Evolutionary conservation across 257 asterid genomes (phyloP), one percentile per base, ranked within the genome.

Genomic region (Oldenlandia corymbosa): DNA sequence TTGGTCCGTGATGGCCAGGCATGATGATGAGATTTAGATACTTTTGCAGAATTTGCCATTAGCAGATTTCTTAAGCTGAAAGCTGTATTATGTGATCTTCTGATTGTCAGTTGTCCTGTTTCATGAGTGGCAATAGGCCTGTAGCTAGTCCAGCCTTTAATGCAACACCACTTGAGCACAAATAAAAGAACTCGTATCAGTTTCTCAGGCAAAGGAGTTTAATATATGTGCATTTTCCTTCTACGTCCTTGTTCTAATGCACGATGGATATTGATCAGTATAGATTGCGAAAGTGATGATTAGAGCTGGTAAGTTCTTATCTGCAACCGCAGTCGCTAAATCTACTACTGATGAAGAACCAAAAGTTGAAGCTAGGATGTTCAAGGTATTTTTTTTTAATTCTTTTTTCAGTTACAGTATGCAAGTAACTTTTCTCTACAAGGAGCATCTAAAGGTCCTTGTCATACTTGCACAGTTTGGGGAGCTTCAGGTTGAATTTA

Each of bases 281-380:
- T 82, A 92, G 99, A 89, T 89, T 81, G 93, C 97, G 66, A 73
- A 82, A 82, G 92, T 62, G 67, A 89, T 92, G 99, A 89, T 75
- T 49, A 72, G 47, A 73, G 68, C 83, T 16, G 99, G 99, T 66
- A 82, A 69, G 65, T 55, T 89, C 57, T 73, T 92, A 64, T 80
- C 94, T 43, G 77, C 79, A 53, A 79, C 69, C 71, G 80, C 85
- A 53, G 80, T 60, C 72, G 14, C 87, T 51, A 74, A 67, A 58
- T 79, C 43, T 24, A 75, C 43, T 24, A 75, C 76, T 55, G 61
- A 72, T 55, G 82, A 68, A 67, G 85, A 81, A 76, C 80, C 81
- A 17, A 80, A 86, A 75, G 80, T 73, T 63, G 91, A 89, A 78
- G 64, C 73, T 62, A 81, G 77, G 69, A 77, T 82, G 72, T 74